Evolutionary conservation across 805 yeast species (phyloP).

Genomic region (Lipomyces orientalis): DNA sequence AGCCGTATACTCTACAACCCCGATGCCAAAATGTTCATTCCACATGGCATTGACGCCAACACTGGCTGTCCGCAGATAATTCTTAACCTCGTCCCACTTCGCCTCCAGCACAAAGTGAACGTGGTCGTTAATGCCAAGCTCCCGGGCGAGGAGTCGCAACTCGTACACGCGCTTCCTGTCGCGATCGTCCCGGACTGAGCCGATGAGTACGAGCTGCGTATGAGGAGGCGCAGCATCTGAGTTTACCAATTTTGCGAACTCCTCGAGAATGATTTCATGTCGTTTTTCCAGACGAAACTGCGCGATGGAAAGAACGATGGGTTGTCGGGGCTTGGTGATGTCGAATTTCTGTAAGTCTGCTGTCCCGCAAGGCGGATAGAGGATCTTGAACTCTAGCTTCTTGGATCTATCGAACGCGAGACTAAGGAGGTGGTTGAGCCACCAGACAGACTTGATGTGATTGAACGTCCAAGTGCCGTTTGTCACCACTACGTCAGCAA

Average conservation of each 20-base stretch:
- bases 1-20: constrained; percentile 90
- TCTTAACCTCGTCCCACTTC: constrained; percentile 65
- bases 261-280: constrained; percentile 69
- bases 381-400: constrained; percentile 50
- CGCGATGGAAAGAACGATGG: constrained; percentile 66
- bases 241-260: constrained; percentile 60
- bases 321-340: constrained; percentile 29
- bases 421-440: constrained; percentile 37
- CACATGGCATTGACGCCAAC: constrained; percentile 96
- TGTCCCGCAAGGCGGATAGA: constrained; percentile 92
- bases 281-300: constrained; percentile 97
- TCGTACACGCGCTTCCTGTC: constrained; percentile 66
- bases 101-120: constrained; percentile 73
- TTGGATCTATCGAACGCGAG: constrained; percentile 30
- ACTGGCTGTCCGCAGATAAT: constrained; percentile 59
- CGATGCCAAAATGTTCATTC: constrained; percentile 99
- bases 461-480: constrained; percentile 92
- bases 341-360: constrained; percentile 47
- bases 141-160: constrained; percentile 54
- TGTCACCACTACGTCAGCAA: constrained; percentile 67
- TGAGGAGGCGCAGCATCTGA: constrained; percentile 14
- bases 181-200: constrained; percentile 74
- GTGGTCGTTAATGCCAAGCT: constrained; percentile 52
- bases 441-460: constrained; percentile 75
- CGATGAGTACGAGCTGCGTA: constrained; percentile 68